Percentiles rank a stretch among this genome's conserved stretches.
Conservation (phyloP, 805 yeast species). For the Yarrowia deformans region DNA sequence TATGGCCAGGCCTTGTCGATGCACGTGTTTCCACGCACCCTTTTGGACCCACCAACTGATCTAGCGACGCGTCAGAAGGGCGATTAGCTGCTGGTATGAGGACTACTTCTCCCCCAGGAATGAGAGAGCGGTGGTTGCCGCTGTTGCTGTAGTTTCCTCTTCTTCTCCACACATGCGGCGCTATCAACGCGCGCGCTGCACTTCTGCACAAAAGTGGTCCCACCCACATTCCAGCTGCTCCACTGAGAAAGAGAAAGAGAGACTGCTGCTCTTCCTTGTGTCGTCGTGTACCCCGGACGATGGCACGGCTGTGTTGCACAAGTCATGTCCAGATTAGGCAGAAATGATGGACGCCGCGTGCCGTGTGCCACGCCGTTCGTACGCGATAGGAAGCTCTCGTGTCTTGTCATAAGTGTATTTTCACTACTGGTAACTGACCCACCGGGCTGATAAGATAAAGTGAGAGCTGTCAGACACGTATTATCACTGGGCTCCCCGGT, state of each 20-base stretch:
- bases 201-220: conserved; percentile 24
- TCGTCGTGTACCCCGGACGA: not conserved
- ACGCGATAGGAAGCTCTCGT: too few species aligned
- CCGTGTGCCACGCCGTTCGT: too few species aligned
- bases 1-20: not conserved
- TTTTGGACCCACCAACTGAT: not conserved
- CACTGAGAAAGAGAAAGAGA: conserved; percentile 4
- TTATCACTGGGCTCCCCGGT: not conserved
- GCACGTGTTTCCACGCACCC: not conserved
- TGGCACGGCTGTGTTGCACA: conserved; percentile 31
- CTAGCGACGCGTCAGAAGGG: not conserved
- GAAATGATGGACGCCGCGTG: not conserved
- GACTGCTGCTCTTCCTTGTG: not conserved
- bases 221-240: conserved; percentile 22
- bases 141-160: not conserved
- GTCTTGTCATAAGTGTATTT: not conserved
- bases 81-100: too few species aligned
- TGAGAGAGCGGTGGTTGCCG: not conserved
- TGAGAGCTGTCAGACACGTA: conserved; percentile 4
- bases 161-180: conserved; percentile 36
- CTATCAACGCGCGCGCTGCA: conserved; percentile 24
- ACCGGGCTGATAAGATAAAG: not conserved
- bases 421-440: not conserved
- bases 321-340: conserved; percentile 25
- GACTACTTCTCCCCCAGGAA: not conserved